Base-by-base conservation (phyloP, 169 alveolate genomes). In the Miamiensis avidus region DNA sequence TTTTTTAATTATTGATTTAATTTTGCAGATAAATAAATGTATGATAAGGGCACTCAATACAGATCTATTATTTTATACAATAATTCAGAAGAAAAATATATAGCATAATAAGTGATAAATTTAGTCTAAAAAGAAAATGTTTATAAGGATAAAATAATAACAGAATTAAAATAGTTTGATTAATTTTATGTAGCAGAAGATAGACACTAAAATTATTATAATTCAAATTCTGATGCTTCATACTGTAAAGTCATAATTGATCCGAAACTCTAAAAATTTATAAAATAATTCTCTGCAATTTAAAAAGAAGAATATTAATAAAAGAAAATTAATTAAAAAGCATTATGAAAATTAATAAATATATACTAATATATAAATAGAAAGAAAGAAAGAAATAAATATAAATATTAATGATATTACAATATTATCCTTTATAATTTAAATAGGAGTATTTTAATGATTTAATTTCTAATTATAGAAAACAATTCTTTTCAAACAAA, bases 21-120 rank as follows among this genome's bases (percentile, higher is more conserved):
- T n/a, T n/a, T n/a, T n/a, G n/a, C n/a, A n/a, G 82, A 95, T 88
- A 75, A 93, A 25, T 92, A 94, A 84, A 96, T 96, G 0, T 82
- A 86, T 29, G 97, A 95, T 76, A 81, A 74, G 29, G 97, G 97
- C 26, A 75, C 91, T 1, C 91, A 95, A 82, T 95, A 95, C 81
- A 89, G 96, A 79, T 88, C 96, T 25, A 94, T 92, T 31, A 88
- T 95, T 28, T 91, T 85, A 33, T 88, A 85, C 33, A 69, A 77
- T 64, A 75, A 84, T 28, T 79, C 78, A 49, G 81, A 82, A 31
- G 82, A 92, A 74, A 78, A 74, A 20, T 74, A 76, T 65, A 74
- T 65, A 0, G 93, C 91, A 0, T 27, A 81, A 27, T 30, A 78
- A 0, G 31, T 88, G 25, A 69, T 33, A 0, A 31, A 74, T 11